Conservation (phyloP, 805 yeast genomes). For the Lipomyces yamanashiensis region DNA sequence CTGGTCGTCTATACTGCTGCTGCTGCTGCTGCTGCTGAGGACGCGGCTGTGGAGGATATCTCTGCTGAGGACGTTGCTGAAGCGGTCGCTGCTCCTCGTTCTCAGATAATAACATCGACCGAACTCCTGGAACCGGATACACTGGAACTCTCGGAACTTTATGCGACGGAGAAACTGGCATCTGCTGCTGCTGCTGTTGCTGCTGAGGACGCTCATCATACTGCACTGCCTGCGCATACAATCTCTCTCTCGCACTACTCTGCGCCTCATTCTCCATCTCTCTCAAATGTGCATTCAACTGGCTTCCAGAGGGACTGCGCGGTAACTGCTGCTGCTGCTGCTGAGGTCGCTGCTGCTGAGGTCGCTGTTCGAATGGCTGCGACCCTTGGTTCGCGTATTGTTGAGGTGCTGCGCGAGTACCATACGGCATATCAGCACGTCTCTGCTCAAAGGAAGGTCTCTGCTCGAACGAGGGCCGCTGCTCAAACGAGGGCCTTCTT, state of each 20-base stretch:
- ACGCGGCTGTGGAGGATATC: slow-evolving; percentile 12
- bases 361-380: neutral
- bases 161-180: slow-evolving; percentile 1
- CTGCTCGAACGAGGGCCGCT: slow-evolving; percentile 1
- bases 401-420: neutral
- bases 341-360: slow-evolving; percentile 1
- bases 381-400: neutral
- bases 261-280: neutral
- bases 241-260: slow-evolving; percentile 1
- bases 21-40: slow-evolving; percentile 9
- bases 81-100: slow-evolving; percentile 9
- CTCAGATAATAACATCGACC: neutral
- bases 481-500: neutral
- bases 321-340: slow-evolving; percentile 6
- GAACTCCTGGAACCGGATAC: neutral
- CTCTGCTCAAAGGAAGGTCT: slow-evolving; percentile 1
- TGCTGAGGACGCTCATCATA: neutral
- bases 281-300: neutral
- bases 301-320: slow-evolving; percentile 16
- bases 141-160: slow-evolving; percentile 8
- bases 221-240: slow-evolving; percentile 6
- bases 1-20: neutral
- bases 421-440: neutral
- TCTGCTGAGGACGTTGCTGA: slow-evolving; percentile 5
- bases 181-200: neutral